Conservation (phyloP, 163 green algal genomes). For the Smithsoniella earleae region DNA sequence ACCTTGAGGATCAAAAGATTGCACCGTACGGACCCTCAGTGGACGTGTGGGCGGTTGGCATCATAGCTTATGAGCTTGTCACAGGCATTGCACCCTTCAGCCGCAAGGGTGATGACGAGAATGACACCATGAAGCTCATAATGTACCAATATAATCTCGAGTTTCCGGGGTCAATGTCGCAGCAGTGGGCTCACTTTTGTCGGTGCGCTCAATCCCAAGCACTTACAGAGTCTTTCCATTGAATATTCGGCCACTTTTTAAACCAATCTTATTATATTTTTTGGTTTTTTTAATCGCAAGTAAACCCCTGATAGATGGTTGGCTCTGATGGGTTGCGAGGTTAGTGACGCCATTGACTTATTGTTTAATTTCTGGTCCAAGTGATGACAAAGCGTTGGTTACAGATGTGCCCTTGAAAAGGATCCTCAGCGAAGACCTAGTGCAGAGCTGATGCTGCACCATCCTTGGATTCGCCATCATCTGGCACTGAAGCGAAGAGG, state of each 20-base stretch:
- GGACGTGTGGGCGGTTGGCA: slow-evolving; percentile 64
- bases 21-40: slow-evolving; percentile 49
- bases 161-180: slow-evolving; percentile 39
- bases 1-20: slow-evolving; percentile 43
- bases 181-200: slow-evolving; percentile 54
- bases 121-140: slow-evolving; percentile 61
- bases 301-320: no score
- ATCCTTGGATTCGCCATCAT: slow-evolving; percentile 44
- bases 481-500: slow-evolving; percentile 1
- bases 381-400: not conserved
- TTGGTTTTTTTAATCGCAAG: no score
- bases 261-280: no score
- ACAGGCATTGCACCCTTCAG: slow-evolving; percentile 58
- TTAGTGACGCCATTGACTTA: no score
- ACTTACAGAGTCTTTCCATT: no score
- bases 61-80: slow-evolving; percentile 68
- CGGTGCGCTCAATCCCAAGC: not conserved
- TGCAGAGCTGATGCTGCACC: slow-evolving; percentile 50
- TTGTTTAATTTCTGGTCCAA: not conserved
- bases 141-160: slow-evolving; percentile 58
- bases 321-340: no score
- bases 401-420: slow-evolving; percentile 50
- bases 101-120: slow-evolving; percentile 53
- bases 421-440: slow-evolving; percentile 46
- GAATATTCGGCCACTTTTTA: no score